These are phyloP conservation scores for Chloropicon primus DNA, from an alignment of 139 green algal species.

Conservation along the genomic window DNA sequence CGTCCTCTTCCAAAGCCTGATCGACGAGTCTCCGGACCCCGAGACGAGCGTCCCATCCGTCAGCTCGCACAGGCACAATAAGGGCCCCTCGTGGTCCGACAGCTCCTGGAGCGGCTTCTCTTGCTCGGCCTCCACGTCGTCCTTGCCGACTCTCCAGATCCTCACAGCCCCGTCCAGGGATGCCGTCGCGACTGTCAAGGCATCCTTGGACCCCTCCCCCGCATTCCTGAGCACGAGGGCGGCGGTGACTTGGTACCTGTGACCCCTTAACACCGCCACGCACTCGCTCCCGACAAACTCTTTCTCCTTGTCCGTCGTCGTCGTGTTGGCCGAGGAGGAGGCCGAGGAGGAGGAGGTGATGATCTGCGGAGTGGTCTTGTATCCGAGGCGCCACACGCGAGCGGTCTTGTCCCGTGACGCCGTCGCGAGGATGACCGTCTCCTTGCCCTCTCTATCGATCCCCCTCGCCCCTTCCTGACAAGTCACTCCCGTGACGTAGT, in stretches of 20 bases:
- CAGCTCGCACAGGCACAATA: constrained; percentile 57
- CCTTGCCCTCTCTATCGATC: background rate
- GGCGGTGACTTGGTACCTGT: background rate
- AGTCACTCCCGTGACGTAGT: background rate
- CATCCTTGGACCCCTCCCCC: background rate
- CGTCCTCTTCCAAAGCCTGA: constrained; percentile 18
- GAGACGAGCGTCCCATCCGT: constrained; percentile 50
- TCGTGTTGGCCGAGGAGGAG: too few relatives aligned
- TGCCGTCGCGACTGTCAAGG: background rate
- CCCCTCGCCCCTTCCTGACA: background rate
- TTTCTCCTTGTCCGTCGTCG: background rate
- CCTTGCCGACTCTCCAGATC: constrained; percentile 48
- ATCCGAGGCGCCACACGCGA: background rate
- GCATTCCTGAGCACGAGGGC: background rate
- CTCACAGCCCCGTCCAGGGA: constrained; percentile 28
- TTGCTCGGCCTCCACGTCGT: constrained; percentile 1
- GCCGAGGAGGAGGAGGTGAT: too few relatives aligned
- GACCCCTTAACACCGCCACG: background rate
- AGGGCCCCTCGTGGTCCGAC: constrained; percentile 58
- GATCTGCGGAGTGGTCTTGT: too few relatives aligned
- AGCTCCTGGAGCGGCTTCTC: constrained; percentile 21
- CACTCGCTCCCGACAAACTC: background rate
- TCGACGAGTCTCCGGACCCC: constrained; percentile 29
- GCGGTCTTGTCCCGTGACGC: background rate
- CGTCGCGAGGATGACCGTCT: background rate